These are phyloP conservation scores for Clausena lansium DNA, from an alignment of 345 rosid species.

Conservation along the genomic window DNA sequence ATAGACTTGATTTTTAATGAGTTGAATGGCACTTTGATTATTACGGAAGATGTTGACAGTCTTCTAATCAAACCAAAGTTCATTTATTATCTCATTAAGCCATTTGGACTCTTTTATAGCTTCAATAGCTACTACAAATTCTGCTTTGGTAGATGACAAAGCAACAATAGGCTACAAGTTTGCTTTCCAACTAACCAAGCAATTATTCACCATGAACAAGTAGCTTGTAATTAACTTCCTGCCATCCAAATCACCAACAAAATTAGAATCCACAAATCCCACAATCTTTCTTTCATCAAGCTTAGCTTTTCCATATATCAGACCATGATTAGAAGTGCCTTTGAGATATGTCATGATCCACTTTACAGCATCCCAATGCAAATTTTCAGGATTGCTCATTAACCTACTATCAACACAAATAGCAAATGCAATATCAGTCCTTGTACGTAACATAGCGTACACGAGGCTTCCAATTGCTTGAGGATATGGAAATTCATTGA, in stretches of 20 bases:
- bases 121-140: too few species aligned
- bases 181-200: too few species aligned
- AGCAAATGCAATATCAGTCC: not conserved
- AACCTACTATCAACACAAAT: not conserved
- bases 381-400: not conserved
- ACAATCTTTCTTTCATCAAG: not conserved
- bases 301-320: not conserved
- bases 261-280: not conserved
- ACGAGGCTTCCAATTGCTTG: too few species aligned
- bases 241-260: not conserved
- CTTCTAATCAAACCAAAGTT: not conserved
- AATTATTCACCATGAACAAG: not conserved
- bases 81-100: not conserved
- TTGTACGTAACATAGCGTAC: not conserved
- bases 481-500: not conserved
- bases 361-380: not conserved
- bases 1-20: not conserved
- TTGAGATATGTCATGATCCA: not conserved
- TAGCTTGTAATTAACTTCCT: not conserved
- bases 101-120: not conserved
- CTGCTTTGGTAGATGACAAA: too few species aligned
- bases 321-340: not conserved
- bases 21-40: not conserved
- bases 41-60: too few species aligned
- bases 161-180: not conserved